These are phyloP conservation scores for Aurifilum marmelostoma DNA, from an alignment of 2,329 filamentous ascomycete species.

Conservation along the genomic window DNA sequence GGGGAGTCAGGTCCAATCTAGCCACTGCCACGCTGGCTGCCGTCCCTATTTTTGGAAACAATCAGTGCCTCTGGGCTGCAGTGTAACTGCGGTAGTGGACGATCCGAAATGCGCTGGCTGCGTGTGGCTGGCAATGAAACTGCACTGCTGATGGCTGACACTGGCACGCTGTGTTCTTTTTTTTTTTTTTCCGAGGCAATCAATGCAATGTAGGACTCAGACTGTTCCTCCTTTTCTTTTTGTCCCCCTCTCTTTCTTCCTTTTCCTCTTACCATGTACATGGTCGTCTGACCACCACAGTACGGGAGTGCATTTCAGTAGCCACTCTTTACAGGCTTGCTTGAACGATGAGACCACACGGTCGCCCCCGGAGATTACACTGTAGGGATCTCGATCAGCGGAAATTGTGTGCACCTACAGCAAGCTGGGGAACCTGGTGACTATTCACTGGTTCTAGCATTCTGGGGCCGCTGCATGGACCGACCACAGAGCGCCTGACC, in stretches of 20 bases:
- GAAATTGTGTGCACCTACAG: neutral
- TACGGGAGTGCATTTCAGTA: neutral
- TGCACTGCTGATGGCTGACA: neutral
- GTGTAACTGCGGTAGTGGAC: neutral
- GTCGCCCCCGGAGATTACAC: neutral
- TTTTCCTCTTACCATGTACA: neutral
- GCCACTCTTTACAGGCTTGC: neutral
- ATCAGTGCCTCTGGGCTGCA: neutral
- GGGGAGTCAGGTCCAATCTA: neutral
- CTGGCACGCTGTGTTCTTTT: neutral
- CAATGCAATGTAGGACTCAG: neutral
- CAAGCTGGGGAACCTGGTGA: slow-evolving; percentile 1
- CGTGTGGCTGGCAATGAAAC: neutral
- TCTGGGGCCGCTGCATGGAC: neutral
- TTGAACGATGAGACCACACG: neutral
- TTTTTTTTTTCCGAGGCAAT: neutral
- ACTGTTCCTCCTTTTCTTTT: neutral
- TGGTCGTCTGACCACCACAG: neutral
- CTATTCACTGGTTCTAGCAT: neutral
- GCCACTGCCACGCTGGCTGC: slow-evolving; percentile 3
- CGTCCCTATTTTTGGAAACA: slow-evolving; percentile 16
- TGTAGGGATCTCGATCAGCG: neutral
- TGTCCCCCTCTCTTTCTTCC: too few relatives aligned
- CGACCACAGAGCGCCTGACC: neutral
- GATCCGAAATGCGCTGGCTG: neutral